Evolutionary conservation across 106 monocot genomes (phyloP).

Genomic region (Posidonia australis): DNA sequence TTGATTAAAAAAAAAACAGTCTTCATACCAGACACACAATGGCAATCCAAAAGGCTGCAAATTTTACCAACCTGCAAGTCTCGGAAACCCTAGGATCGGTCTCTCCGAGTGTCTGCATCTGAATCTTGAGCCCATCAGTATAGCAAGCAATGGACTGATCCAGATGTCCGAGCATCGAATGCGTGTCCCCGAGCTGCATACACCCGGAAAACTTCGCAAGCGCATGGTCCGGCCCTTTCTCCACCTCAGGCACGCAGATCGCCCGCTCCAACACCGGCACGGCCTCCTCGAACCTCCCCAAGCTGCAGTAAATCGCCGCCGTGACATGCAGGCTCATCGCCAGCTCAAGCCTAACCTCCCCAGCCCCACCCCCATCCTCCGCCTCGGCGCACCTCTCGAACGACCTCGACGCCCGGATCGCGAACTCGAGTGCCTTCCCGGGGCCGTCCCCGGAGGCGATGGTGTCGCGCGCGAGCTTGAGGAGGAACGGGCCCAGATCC

Average conservation of each 20-base stretch:
- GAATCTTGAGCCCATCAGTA: slow-evolving; percentile 22
- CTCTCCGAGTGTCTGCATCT: slow-evolving; percentile 26
- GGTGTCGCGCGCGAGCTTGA: slow-evolving; percentile 74
- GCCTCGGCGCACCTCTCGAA: slow-evolving; percentile 23
- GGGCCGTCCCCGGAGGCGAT: slow-evolving; percentile 79
- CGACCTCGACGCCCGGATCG: slow-evolving; percentile 63
- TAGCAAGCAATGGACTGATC: slow-evolving; percentile 32
- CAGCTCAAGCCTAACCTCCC: slow-evolving; percentile 16
- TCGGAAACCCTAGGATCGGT: slow-evolving; percentile 38
- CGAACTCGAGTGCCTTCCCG: slow-evolving; percentile 70
- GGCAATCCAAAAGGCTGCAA: neutral
- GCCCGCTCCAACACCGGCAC: slow-evolving; percentile 35
- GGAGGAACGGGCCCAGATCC: slow-evolving; percentile 89
- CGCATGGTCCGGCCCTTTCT: slow-evolving; percentile 25
- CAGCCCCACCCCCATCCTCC: slow-evolving; percentile 2
- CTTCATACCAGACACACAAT: neutral
- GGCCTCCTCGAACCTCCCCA: slow-evolving; percentile 37
- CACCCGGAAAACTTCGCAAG: slow-evolving; percentile 34
- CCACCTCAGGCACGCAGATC: slow-evolving; percentile 20
- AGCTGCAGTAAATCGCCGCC: slow-evolving; percentile 38
- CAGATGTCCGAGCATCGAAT: slow-evolving; percentile 30
- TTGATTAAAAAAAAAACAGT: too few relatives aligned
- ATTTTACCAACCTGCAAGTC: slow-evolving; percentile 24
- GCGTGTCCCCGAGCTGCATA: slow-evolving; percentile 42
- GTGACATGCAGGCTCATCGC: slow-evolving; percentile 40